Evolutionary conservation across 2,329 filamentous ascomycete species (phyloP).

Genomic region (Drechmeria coniospora): DNA sequence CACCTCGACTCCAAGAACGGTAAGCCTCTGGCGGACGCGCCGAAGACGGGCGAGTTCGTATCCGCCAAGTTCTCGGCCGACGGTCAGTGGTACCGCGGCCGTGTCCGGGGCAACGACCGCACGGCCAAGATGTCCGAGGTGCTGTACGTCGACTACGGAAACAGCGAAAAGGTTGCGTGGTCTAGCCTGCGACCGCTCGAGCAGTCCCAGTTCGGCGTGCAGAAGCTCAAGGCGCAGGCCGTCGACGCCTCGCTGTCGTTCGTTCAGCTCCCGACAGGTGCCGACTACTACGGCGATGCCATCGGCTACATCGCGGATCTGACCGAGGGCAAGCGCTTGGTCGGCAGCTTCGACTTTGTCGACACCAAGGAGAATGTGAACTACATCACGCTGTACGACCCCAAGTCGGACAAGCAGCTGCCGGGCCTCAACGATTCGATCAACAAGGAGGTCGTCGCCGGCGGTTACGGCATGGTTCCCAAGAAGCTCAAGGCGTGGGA

Average conservation of each 20-base stretch:
- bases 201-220: constrained; percentile 60
- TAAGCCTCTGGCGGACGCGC: constrained; percentile 54
- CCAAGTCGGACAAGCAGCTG: constrained; percentile 40
- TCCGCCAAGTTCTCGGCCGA: constrained; percentile 84
- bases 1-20: constrained; percentile 74
- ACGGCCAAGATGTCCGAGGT: constrained; percentile 79
- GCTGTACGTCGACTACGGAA: constrained; percentile 91
- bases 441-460: constrained; percentile 73
- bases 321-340: constrained; percentile 61
- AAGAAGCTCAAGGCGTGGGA: constrained; percentile 89
- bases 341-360: constrained; percentile 80
- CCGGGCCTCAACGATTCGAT: constrained; percentile 57
- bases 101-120: constrained; percentile 83
- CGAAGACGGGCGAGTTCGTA: constrained; percentile 84
- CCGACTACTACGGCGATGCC: constrained; percentile 73
- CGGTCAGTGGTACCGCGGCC: constrained; percentile 86
- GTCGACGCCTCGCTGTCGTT: constrained; percentile 76
- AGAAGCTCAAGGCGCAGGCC: constrained; percentile 78
- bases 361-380: constrained; percentile 64
- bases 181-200: constrained; percentile 65
- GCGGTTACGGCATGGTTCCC: constrained; percentile 81
- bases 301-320: constrained; percentile 59
- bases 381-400: constrained; percentile 80
- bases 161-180: constrained; percentile 82
- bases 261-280: constrained; percentile 67